Base-by-base conservation (phyloP, 2,329 filamentous ascomycete genomes). In the Microsporum ferrugineum region DNA sequence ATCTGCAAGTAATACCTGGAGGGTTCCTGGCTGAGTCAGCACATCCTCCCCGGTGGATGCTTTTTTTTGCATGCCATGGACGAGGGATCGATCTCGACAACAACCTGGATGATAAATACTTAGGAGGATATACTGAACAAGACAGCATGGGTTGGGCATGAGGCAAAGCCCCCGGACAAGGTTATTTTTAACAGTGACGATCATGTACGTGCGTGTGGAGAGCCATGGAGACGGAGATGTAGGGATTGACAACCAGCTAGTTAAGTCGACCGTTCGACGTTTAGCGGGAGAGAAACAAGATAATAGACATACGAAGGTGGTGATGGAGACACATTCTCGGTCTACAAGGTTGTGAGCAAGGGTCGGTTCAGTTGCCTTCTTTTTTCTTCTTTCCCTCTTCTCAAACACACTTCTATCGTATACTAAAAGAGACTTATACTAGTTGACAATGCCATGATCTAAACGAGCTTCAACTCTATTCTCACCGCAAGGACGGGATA, bases 391-490 rank as follows among this genome's bases (percentile, higher is more conserved):
- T 17, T 49, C 27, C 41, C 17, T 1, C 33, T 36, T 17, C 49
- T 55, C 49, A 55, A 55, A 55, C 49, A 14, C 49, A 55, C 49
- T 55, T 55, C 34, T 55, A 55, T 55, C 23, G 31, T 36, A 23
- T 23, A 23, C 49, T 55, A 55, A 55, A 14, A 31, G 17, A 29
- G 31, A 53, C 29, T 55, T 36, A 55, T 14, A 43, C 39, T 17
- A 43, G 39, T 43, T n/a, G 39, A n/a, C 39, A 7, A 34, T 55
- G 31, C 29, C 31, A 55, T 34, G 45, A 49, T 27, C 29, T 55
- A 55, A 17, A 55, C 49, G 49, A 55, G 49, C 49, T 34, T 55
- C 49, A 55, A 55, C 49, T 55, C 49, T 55, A 55, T 55, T 55
- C 31, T 34, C 49, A 55, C 49, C 31, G n/a, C 49, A 55, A 34